Evolutionary conservation across 306 rosid genomes (phyloP).

Genomic region (Vachellia pachyceras): DNA sequence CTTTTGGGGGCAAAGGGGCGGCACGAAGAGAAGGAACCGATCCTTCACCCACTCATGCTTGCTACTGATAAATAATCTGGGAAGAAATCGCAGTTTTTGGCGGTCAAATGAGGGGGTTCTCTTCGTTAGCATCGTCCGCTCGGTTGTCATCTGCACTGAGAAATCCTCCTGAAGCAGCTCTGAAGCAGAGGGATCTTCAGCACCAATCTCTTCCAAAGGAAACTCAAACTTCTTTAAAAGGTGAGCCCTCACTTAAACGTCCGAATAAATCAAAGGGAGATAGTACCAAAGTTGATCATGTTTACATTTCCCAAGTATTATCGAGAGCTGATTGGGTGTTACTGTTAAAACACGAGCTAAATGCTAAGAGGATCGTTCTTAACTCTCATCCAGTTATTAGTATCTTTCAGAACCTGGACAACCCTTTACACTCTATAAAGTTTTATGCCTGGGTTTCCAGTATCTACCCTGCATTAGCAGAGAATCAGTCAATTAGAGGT

Average conservation of each 20-base stretch:
- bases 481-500: conserved; percentile 51
- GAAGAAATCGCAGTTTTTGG: neutral
- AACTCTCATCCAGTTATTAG: conserved; percentile 56
- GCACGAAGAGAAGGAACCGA: neutral
- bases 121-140: conserved; percentile 45
- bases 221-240: conserved; percentile 37
- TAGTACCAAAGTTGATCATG: conserved; percentile 48
- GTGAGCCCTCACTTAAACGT: conserved; percentile 38
- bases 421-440: conserved; percentile 61
- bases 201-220: conserved; percentile 6
- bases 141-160: conserved; percentile 49
- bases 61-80: neutral
- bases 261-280: conserved; percentile 30
- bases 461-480: conserved; percentile 49
- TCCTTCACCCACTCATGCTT: neutral
- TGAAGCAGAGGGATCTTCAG: conserved; percentile 5
- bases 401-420: conserved; percentile 66
- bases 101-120: conserved; percentile 50
- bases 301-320: conserved; percentile 57
- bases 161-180: conserved; percentile 42
- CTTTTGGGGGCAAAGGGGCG: neutral
- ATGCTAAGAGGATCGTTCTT: conserved; percentile 46
- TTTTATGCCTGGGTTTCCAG: conserved; percentile 76
- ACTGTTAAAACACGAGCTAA: conserved; percentile 61
- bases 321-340: conserved; percentile 70